Percentiles rank a stretch among this genome's conserved stretches.
phyloP scores from a whole-genome alignment of 768 basidiomycete species.

The Naematelia aurantialba region DNA sequence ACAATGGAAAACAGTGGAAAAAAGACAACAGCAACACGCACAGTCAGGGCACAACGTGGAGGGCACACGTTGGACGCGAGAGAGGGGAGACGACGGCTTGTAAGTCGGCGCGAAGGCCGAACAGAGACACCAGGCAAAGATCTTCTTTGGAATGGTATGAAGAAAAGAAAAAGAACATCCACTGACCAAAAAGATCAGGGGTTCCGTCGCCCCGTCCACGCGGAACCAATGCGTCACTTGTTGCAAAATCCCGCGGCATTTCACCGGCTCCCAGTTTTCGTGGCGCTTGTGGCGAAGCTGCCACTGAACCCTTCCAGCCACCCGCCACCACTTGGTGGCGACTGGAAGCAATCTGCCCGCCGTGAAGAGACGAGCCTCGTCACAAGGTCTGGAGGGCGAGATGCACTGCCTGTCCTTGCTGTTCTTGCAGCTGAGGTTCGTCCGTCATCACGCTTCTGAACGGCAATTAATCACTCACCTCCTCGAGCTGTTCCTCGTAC shows the following conservation, averaged over 20 bases:
- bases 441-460: too few species aligned
- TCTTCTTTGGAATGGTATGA: not conserved
- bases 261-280: not conserved
- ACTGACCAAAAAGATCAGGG: not conserved
- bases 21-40: slow-evolving; percentile 12
- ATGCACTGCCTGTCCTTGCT: too few species aligned
- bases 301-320: slow-evolving; percentile 3
- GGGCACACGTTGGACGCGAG: slow-evolving; percentile 33
- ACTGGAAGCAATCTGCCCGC: too few species aligned
- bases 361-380: too few species aligned
- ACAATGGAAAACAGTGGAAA: slow-evolving; percentile 1
- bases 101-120: not conserved
- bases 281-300: not conserved
- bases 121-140: not conserved
- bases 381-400: too few species aligned
- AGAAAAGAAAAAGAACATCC: not conserved
- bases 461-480: too few species aligned
- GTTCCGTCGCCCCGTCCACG: too few species aligned
- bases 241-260: not conserved
- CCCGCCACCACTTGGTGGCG: too few species aligned
- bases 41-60: slow-evolving; percentile 37
- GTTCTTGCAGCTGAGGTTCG: too few species aligned
- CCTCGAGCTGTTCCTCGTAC: too few species aligned
- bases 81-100: slow-evolving; percentile 39
- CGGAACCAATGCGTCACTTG: not conserved